Evolutionary conservation across 2,329 filamentous ascomycete genomes (phyloP), one percentile per base, ranked within the genome.

Genomic region (Reticulascus tulasneorum): DNA sequence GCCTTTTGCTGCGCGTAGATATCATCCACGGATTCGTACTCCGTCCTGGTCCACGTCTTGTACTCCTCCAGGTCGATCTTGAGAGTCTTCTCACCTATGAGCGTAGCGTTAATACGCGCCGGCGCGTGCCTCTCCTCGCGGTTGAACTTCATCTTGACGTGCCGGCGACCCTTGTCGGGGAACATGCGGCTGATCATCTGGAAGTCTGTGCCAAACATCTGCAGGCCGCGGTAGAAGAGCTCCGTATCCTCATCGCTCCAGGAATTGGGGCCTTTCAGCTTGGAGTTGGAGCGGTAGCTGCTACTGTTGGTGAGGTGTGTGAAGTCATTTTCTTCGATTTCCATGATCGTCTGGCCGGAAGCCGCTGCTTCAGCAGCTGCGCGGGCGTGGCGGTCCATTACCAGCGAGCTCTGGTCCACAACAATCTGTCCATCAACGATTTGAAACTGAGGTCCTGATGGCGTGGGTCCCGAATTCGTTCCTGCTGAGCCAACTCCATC

Each of bases 131-230:
- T 71, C 61, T 93, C 86, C 60, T 93, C 87, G 42, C 82, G 80
- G 50, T 82, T 85, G 63, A 87, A 93, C 56, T 93, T 93, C 46
- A 83, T 73, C 64, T 91, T 91, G 62, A 93, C 74, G 56, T 86
- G 79, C 21, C 82, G 75, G 13, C 87, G 74, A 41, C 76, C 84
- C 52, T 83, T 80, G 45, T 76, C 74, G 2, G 79, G 76, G 52
- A 94, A 90, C 73, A 89, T 79, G 49, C 78, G 77, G 40, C 77
- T 74, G 49, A 94, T 89, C 62, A 86, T 86, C 55, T 82, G 75
- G 54, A 93, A 94, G 55, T 91, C 86, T 2, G 85, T 91, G 37
- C 87, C 87, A 52, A 88, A 90, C 71, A 83, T 84, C 38, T 71
- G 65, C 3, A 94, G 69, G 1, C 79, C 82, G 19, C 81, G 74